Base-by-base conservation (phyloP, 2,329 filamentous ascomycete genomes). In the Phialophora tarda region DNA sequence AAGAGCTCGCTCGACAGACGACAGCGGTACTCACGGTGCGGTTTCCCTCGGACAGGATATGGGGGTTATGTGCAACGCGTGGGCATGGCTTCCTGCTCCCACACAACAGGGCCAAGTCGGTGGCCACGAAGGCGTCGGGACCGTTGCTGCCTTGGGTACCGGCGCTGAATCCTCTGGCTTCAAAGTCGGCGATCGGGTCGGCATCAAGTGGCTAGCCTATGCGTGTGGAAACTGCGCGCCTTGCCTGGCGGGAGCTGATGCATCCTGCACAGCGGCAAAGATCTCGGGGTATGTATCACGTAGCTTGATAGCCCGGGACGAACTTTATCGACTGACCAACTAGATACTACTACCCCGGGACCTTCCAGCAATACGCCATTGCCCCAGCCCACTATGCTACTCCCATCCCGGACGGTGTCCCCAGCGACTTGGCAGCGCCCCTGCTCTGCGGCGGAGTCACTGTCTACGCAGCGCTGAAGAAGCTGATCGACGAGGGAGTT, bases 341-440 rank as follows among this genome's bases (percentile, higher is more conserved):
- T 23, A 61, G 89, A 4, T 91, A 90, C 78, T 89, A 86, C 75
- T 86, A 84, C 0, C 88, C 88, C 0, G 89, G 89, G 44, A 91
- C 88, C n/a, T 91, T 91, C 75, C 89, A 91, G 74, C 87, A 90
- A 77, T 91, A 90, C 73, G 84, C 84, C 21, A 74, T 89, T 17
- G 84, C 83, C 0, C 86, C 87, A 10, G 88, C 88, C 2, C 84
- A 85, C 77, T 91, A 91, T 75, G 88, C 90, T 1, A 91, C 89
- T 0, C 87, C 87, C 1, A 90, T 91, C 71, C 89, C 89, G 1
- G 87, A 89, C 4, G 78, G 75, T 3, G 77, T 91, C 21, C 76
- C 82, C 50, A 87, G 85, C 10, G 87, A 85, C 59, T 81, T 82
- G 26, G 89, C 89, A 0, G 89, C 89, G 1, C 89, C 88, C 0